Conservation (phyloP, 1,284 basidiomycete species). For the Takashimella koratensis region DNA sequence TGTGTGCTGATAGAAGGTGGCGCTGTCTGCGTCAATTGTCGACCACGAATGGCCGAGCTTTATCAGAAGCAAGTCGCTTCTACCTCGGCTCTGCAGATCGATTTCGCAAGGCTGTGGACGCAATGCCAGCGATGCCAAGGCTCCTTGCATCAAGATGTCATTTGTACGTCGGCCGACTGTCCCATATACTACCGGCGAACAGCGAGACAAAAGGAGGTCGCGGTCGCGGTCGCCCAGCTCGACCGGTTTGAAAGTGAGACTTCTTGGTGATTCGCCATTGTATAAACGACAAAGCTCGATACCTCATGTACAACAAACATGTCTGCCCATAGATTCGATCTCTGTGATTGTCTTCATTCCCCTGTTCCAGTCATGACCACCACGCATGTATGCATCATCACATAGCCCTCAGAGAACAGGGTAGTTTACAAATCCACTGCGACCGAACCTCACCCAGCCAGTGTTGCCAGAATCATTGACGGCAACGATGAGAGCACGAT, state of each 20-base stretch:
- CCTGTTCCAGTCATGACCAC: too few species aligned
- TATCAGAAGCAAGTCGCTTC: conserved; percentile 79
- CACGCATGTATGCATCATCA: background rate
- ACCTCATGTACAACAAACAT: background rate
- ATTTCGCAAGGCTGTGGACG: conserved; percentile 91
- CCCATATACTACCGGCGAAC: conserved; percentile 98
- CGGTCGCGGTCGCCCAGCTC: conserved; percentile 68
- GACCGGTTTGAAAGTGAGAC: conserved; percentile 68
- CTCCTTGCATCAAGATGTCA: conserved; percentile 92
- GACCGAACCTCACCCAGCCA: conserved; percentile 82
- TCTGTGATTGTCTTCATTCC: too few species aligned
- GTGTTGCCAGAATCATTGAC: conserved; percentile 85
- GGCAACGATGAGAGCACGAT: conserved; percentile 78
- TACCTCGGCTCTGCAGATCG: conserved; percentile 75
- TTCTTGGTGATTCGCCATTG: conserved; percentile 34
- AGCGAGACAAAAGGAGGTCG: conserved; percentile 93
- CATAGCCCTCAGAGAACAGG: background rate
- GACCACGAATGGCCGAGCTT: conserved; percentile 73
- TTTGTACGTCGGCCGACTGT: conserved; percentile 95
- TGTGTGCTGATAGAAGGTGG: conserved; percentile 62
- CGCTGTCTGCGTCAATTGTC: conserved; percentile 90
- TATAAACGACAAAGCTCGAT: background rate
- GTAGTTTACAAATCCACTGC: conserved; percentile 79
- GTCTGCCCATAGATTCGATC: too few species aligned
- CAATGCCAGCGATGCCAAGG: conserved; percentile 96